Conservation (phyloP, 169 alveolate genomes). For the Eimeria acervulina region DNA sequence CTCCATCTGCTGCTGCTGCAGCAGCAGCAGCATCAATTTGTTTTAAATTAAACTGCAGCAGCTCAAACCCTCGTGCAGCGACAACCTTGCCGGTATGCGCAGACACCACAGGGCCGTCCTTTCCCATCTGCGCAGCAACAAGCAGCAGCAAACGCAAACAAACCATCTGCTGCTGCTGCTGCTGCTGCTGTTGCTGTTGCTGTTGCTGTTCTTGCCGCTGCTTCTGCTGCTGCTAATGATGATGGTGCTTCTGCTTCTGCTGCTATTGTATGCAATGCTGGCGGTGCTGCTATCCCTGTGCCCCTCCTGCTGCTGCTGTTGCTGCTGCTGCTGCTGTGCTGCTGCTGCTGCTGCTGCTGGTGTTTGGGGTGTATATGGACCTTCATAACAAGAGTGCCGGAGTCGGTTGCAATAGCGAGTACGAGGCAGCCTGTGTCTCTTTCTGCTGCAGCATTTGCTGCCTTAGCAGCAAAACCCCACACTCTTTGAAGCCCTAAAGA, state of each 20-base stretch:
- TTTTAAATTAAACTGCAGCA: slow-evolving; percentile 95
- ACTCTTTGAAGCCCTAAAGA: slow-evolving; percentile 46
- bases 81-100: slow-evolving; percentile 94
- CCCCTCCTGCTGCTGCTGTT: background rate
- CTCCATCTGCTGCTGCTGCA: slow-evolving; percentile 61
- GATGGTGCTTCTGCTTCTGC: background rate
- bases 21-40: slow-evolving; percentile 83
- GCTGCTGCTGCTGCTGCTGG: background rate
- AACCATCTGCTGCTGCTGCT: too few relatives aligned
- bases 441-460: background rate
- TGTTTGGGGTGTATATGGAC: background rate
- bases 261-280: background rate
- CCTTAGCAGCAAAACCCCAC: slow-evolving; percentile 44
- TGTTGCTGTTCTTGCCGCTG: slow-evolving; percentile 31
- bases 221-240: background rate
- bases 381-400: slow-evolving; percentile 76
- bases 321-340: background rate
- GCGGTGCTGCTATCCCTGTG: background rate
- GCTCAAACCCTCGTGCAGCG: slow-evolving; percentile 97
- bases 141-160: background rate
- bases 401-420: slow-evolving; percentile 71
- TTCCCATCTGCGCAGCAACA: too few relatives aligned
- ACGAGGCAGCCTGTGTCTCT: slow-evolving; percentile 57
- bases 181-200: background rate
- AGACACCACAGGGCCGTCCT: slow-evolving; percentile 74